Percentiles rank a stretch among this genome's conserved stretches.
Evolutionary conservation across 2,329 filamentous ascomycete genomes (phyloP).

Genomic region (Ceratocystis variospora): DNA sequence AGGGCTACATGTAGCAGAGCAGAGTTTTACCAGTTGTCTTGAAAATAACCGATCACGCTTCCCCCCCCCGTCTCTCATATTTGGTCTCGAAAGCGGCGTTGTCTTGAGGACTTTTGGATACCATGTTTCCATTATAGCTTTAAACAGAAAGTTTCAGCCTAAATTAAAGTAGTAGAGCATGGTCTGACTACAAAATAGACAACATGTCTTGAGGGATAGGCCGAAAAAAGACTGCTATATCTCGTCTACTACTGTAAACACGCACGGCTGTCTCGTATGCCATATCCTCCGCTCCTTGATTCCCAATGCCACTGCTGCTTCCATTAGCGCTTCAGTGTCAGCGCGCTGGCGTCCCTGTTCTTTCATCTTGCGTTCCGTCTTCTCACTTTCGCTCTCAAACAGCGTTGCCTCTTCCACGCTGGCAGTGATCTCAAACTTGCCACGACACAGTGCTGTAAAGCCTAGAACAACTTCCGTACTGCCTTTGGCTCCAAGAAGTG

Average conservation of each 20-base stretch:
- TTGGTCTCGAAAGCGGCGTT: too few relatives aligned
- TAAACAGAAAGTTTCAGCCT: background rate
- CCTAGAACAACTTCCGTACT: slow-evolving; percentile 51
- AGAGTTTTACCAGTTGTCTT: background rate
- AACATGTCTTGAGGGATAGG: background rate
- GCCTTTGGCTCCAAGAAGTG: slow-evolving; percentile 44
- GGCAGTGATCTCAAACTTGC: slow-evolving; percentile 69
- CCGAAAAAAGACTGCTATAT: background rate
- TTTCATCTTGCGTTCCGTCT: slow-evolving; percentile 23
- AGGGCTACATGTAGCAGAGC: background rate
- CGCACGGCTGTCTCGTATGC: slow-evolving; percentile 46
- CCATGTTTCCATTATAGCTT: background rate
- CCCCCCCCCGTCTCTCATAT: background rate
- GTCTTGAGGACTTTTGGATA: background rate
- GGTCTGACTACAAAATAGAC: background rate
- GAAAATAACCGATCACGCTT: background rate
- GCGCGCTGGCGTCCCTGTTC: slow-evolving; percentile 30
- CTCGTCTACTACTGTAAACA: slow-evolving; percentile 39
- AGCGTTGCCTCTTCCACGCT: slow-evolving; percentile 67
- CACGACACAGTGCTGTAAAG: slow-evolving; percentile 61
- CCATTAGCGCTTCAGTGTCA: slow-evolving; percentile 39
- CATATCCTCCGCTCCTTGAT: slow-evolving; percentile 49
- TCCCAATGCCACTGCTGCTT: slow-evolving; percentile 43
- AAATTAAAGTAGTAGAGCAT: background rate
- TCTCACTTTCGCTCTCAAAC: slow-evolving; percentile 28